These are phyloP conservation scores for Ascochyta lentis DNA, from an alignment of 2,329 filamentous ascomycete genomes.

Conservation along the genomic window DNA sequence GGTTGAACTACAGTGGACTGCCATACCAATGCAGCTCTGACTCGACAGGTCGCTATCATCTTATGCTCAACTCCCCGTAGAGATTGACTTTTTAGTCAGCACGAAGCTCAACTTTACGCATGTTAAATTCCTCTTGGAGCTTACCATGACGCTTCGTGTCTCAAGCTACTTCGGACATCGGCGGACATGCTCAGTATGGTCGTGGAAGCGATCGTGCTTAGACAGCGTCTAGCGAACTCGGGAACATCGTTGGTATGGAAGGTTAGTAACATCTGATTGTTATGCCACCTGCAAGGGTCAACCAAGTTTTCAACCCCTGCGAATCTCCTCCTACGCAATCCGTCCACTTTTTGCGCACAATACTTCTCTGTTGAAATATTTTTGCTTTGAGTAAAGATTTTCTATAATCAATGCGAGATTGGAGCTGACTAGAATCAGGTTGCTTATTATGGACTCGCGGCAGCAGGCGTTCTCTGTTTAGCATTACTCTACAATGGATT, in stretches of 20 bases:
- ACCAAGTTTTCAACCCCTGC: too few relatives aligned
- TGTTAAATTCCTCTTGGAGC: constrained; percentile 39
- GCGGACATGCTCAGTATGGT: constrained; percentile 39
- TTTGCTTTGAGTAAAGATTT: too few relatives aligned
- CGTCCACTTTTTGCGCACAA: neutral
- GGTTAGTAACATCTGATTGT: constrained; percentile 12
- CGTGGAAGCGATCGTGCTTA: constrained; percentile 38
- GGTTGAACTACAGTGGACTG: neutral
- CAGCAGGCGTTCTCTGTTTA: neutral
- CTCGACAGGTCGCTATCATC: neutral
- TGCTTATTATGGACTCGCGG: neutral
- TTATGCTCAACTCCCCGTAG: constrained; percentile 23
- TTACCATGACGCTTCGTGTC: constrained; percentile 23
- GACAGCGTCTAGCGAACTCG: constrained; percentile 42
- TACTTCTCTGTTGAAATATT: too few relatives aligned
- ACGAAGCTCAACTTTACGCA: constrained; percentile 44
- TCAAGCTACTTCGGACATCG: constrained; percentile 33
- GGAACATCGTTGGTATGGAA: constrained; percentile 45
- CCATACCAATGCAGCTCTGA: neutral
- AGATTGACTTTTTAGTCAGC: constrained; percentile 43
- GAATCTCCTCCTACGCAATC: neutral
- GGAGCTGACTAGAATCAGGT: neutral
- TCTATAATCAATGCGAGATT: neutral
- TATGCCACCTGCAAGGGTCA: too few relatives aligned
- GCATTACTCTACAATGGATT: neutral